Evolutionary conservation across 495 filamentous ascomycete species (phyloP).

Genomic region (Stereocaulon alpinum): DNA sequence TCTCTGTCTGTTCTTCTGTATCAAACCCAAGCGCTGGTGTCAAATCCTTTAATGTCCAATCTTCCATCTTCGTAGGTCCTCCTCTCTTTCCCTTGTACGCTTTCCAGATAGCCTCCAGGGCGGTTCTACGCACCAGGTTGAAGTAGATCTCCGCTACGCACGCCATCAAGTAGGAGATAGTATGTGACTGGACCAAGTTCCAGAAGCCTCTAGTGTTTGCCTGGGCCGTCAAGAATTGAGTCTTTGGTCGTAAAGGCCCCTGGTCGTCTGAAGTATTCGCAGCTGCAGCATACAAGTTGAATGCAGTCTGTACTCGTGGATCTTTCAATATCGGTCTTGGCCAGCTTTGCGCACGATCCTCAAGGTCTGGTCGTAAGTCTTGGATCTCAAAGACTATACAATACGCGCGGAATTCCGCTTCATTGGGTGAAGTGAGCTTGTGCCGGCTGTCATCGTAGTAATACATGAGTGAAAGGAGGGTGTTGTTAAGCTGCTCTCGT

Average conservation of each 20-base stretch:
- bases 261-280: constrained; percentile 53
- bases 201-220: constrained; percentile 66
- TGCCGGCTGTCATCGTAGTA: constrained; percentile 69
- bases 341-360: constrained; percentile 68
- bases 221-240: constrained; percentile 47
- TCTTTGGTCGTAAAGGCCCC: constrained; percentile 50
- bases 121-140: constrained; percentile 62
- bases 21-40: constrained; percentile 64
- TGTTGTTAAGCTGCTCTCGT: constrained; percentile 81
- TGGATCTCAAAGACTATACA: constrained; percentile 75
- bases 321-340: constrained; percentile 44
- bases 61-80: constrained; percentile 49
- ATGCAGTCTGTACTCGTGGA: constrained; percentile 50
- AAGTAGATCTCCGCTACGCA: constrained; percentile 92
- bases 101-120: constrained; percentile 59
- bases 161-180: constrained; percentile 80
- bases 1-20: constrained; percentile 53
- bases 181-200: constrained; percentile 53
- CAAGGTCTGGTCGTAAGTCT: constrained; percentile 56
- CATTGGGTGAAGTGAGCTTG: constrained; percentile 51
- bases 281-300: constrained; percentile 58
- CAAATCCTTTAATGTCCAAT: constrained; percentile 61
- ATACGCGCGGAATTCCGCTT: constrained; percentile 85
- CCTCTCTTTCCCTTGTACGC: constrained; percentile 39
- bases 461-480: constrained; percentile 76